phyloP scores from a whole-genome alignment of 176 grass and related monocot genomes.

The Avena insularis region DNA sequence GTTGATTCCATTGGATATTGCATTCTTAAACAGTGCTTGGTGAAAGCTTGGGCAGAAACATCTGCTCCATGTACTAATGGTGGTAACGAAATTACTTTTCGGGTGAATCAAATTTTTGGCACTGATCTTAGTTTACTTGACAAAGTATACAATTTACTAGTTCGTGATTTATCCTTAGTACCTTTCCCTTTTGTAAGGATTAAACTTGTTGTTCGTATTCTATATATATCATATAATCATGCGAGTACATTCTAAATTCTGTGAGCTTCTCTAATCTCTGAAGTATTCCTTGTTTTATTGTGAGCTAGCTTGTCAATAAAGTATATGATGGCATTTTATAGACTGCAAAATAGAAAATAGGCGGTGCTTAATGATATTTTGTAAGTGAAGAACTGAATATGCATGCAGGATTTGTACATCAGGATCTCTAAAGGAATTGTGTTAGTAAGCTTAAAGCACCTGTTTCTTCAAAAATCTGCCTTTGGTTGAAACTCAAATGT shows the following conservation, averaged over 20 bases:
- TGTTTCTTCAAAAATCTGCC: background rate
- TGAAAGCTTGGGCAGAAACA: background rate
- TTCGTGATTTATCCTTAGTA: background rate
- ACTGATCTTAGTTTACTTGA: background rate
- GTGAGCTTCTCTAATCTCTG: background rate
- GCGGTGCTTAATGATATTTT: background rate
- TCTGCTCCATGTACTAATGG: background rate
- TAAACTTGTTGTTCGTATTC: conserved; percentile 1
- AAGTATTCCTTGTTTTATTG: conserved; percentile 5
- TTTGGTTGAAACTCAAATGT: conserved; percentile 2
- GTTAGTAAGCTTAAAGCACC: background rate
- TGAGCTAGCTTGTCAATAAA: background rate
- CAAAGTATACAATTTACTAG: background rate
- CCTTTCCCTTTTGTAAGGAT: background rate
- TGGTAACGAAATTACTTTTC: conserved; percentile 15
- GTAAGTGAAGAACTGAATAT: conserved; percentile 3
- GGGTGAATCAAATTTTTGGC: background rate
- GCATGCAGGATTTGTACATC: conserved; percentile 8
- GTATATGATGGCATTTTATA: background rate
- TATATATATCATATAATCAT: background rate
- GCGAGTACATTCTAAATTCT: background rate
- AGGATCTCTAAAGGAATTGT: background rate
- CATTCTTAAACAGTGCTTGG: background rate
- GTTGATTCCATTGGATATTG: no score
- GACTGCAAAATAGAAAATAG: background rate